Evolutionary conservation across 805 yeast species (phyloP).

Genomic region (Komagataella mondaviorum): DNA sequence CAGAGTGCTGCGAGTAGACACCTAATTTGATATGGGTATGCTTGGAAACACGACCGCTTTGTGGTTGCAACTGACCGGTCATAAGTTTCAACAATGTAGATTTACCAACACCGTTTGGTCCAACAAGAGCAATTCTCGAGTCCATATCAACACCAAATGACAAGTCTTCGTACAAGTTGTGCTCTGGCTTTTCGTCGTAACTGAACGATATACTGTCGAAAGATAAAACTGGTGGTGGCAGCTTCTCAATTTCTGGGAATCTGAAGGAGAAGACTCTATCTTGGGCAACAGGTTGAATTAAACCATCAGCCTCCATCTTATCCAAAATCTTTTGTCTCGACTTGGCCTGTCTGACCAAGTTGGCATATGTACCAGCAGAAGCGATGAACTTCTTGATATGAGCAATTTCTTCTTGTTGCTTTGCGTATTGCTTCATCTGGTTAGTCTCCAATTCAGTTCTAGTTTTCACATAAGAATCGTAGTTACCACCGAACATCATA

Average conservation of each 20-base stretch:
- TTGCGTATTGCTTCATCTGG: slow-evolving; percentile 93
- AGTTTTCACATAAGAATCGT: slow-evolving; percentile 93
- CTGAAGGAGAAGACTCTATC: slow-evolving; percentile 91
- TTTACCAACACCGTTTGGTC: slow-evolving; percentile 99
- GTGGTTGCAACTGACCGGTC: slow-evolving; percentile 90
- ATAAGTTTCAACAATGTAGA: slow-evolving; percentile 89
- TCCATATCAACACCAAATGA: slow-evolving; percentile 99
- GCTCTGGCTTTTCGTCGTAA: slow-evolving; percentile 71
- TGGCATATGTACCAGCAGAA: slow-evolving; percentile 99
- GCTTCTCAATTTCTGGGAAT: slow-evolving; percentile 90
- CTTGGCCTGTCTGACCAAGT: slow-evolving; percentile 96
- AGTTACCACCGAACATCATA: slow-evolving; percentile 88
- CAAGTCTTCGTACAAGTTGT: slow-evolving; percentile 79
- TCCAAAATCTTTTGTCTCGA: slow-evolving; percentile 98
- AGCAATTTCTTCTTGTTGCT: slow-evolving; percentile 97
- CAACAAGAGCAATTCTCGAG: slow-evolving; percentile 93
- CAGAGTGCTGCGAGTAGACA: slow-evolving; percentile 97
- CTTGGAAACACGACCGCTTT: slow-evolving; percentile 89
- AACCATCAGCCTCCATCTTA: slow-evolving; percentile 99
- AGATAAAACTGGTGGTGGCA: slow-evolving; percentile 97
- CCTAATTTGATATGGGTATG: slow-evolving; percentile 97
- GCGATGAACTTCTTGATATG: slow-evolving; percentile 99
- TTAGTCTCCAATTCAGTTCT: slow-evolving; percentile 88
- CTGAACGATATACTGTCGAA: slow-evolving; percentile 92
- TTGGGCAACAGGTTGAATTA: slow-evolving; percentile 80